Base-by-base conservation (phyloP, 257 asterid genomes). In the Coffea eugenioides region DNA sequence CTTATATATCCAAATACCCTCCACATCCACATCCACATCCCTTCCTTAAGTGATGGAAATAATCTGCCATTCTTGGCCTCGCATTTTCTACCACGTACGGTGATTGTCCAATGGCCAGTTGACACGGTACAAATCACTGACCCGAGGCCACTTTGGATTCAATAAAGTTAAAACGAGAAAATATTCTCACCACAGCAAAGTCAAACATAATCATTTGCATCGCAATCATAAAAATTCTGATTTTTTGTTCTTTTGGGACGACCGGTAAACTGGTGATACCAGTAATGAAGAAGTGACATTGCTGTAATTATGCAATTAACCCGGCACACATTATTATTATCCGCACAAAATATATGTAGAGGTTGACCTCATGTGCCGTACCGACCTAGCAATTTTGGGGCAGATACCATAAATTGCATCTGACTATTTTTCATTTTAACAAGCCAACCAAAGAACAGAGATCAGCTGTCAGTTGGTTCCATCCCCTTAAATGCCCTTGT, bases 381-480 rank as follows among this genome's bases (percentile, higher is more conserved):
- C 75, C 76, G 66, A 74, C 83, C 83, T 51, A 80, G 34, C 80
- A 74, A 16, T 46, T 46, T 48, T 31, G 74, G 18, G 7, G 61
- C 18, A 49, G 25, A 5, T 16, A 80, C 70, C 79, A 74, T 20
- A 74, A 25, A 74, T 75, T 49, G 69, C 54, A 71, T 23, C 52
- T 41, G 73, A 31, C 31, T 31, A 31, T 31, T 31, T 31, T 51
- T 57, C 23, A 59, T 73, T 27, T 65, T 14, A 73, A 51, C 39
- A 69, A 39, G 68, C 76, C 51, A 56, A 76, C 10, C 79, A 11
- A 43, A 31, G 39, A 27, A 27, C 49, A 46, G 79, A 73, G 83
- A 74, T 74, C 69, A 80, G 79, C 83, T 80, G 74, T 72, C 82
- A 72, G 73, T 61, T 74, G 78, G 68, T 23, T 13, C 43, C 57